Evolutionary conservation across 257 asterid genomes (phyloP).

Genomic region (Nicotiana benthamiana): DNA sequence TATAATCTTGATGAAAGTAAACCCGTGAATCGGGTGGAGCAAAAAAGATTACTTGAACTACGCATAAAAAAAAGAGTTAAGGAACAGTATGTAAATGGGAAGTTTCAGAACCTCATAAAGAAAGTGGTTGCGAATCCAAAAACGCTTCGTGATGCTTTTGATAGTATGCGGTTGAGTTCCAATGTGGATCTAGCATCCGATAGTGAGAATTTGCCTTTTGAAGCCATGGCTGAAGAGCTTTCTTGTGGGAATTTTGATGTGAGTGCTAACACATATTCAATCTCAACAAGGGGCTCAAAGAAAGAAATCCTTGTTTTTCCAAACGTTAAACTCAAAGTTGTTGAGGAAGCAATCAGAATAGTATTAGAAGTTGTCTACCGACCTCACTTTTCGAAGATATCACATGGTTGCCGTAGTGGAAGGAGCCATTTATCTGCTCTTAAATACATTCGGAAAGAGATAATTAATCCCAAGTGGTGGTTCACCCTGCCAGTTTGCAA

Average conservation of each 20-base stretch:
- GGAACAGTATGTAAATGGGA: conserved; percentile 62
- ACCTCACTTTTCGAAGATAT: conserved; percentile 80
- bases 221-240: conserved; percentile 67
- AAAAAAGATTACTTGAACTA: conserved; percentile 55
- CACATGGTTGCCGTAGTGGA: conserved; percentile 78
- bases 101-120: conserved; percentile 52
- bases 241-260: conserved; percentile 54
- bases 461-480: conserved; percentile 72
- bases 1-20: conserved; percentile 26
- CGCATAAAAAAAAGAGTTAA: conserved; percentile 80
- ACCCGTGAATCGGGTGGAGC: conserved; percentile 41
- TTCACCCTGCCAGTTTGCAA: conserved; percentile 50
- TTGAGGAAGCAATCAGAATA: conserved; percentile 77
- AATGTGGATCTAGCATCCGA: conserved; percentile 47
- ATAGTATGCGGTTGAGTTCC: conserved; percentile 49
- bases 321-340: conserved; percentile 52
- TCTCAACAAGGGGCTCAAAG: conserved; percentile 51
- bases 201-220: conserved; percentile 45
- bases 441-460: conserved; percentile 67
- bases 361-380: conserved; percentile 73
- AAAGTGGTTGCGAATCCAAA: conserved; percentile 66
- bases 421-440: conserved; percentile 84
- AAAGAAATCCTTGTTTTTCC: conserved; percentile 69
- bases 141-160: conserved; percentile 77
- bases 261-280: conserved; percentile 47